phyloP scores from a whole-genome alignment of 1,139 yeast genomes.

The Saccharomyces hybrid region DNA sequence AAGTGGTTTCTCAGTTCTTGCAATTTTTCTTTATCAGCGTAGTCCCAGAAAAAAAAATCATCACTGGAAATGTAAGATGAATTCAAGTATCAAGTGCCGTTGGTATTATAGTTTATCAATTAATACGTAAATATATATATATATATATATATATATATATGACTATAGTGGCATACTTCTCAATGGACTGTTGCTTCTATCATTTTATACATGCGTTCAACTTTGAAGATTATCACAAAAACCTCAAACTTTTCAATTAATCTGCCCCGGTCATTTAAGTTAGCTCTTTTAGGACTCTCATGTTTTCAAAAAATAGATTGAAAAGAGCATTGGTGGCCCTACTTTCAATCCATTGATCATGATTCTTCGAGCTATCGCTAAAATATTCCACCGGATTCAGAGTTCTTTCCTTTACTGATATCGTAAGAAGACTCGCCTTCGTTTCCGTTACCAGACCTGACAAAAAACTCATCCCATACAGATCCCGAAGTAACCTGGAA shows the following conservation, averaged over 20 bases:
- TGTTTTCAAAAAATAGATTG: not conserved
- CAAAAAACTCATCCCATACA: constrained; percentile 73
- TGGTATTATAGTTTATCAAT: not conserved
- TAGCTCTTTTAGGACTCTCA: not conserved
- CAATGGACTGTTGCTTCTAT: not conserved
- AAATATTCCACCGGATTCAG: not conserved
- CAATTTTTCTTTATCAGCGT: not conserved
- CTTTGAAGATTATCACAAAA: not conserved
- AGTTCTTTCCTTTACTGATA: not conserved
- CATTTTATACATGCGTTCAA: not conserved
- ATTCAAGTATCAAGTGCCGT: not conserved
- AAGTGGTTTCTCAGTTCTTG: not conserved
- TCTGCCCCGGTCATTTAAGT: not conserved
- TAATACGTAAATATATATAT: not conserved
- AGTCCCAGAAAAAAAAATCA: not conserved
- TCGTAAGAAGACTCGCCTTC: not conserved
- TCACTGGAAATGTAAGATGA: not conserved
- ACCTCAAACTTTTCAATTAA: not conserved
- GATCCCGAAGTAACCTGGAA: constrained; percentile 61
- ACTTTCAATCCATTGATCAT: not conserved
- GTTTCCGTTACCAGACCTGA: constrained; percentile 4
- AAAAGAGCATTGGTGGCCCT: not conserved
- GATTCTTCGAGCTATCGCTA: not conserved
- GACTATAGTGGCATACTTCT: not conserved
- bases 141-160: too few relatives aligned